Conservation (phyloP, 1,139 yeast species). For the Yamadazyma epiphylla region DNA sequence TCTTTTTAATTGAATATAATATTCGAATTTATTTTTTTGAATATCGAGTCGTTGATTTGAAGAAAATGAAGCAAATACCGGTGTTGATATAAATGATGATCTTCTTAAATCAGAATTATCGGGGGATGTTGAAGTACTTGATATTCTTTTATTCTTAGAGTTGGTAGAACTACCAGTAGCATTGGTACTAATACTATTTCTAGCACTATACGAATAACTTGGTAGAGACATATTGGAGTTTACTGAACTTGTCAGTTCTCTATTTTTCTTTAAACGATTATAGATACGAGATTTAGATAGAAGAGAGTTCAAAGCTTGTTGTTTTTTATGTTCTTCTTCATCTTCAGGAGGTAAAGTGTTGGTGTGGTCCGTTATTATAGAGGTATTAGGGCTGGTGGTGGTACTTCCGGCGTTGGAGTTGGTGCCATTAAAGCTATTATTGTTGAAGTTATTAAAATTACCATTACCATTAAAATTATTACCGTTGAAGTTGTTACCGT, state of each 20-base stretch:
- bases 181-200: conserved; percentile 18
- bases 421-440: not conserved
- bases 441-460: not conserved
- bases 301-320: conserved; percentile 26
- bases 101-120: conserved; percentile 8
- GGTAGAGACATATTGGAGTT: conserved; percentile 21
- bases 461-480: conserved; percentile 1
- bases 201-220: conserved; percentile 8
- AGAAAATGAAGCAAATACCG: conserved; percentile 11
- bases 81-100: conserved; percentile 7
- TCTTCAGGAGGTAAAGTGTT: not conserved
- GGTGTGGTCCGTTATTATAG: too few relatives aligned
- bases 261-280: conserved; percentile 33
- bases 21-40: conserved; percentile 33
- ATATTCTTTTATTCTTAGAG: conserved; percentile 8
- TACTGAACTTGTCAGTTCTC: conserved; percentile 35
- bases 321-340: conserved; percentile 18
- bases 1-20: conserved; percentile 27
- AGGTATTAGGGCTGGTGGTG: too few relatives aligned
- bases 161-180: conserved; percentile 8
- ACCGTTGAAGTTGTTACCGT: not conserved
- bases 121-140: conserved; percentile 7
- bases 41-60: conserved; percentile 28
- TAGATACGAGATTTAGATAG: conserved; percentile 37
- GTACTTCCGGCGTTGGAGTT: not conserved